A percentile compares a stretch with the other conserved stretches of the same genome.
Evolutionary conservation across 768 basidiomycete species (phyloP).

Genomic region (Tylopilus sp.): DNA sequence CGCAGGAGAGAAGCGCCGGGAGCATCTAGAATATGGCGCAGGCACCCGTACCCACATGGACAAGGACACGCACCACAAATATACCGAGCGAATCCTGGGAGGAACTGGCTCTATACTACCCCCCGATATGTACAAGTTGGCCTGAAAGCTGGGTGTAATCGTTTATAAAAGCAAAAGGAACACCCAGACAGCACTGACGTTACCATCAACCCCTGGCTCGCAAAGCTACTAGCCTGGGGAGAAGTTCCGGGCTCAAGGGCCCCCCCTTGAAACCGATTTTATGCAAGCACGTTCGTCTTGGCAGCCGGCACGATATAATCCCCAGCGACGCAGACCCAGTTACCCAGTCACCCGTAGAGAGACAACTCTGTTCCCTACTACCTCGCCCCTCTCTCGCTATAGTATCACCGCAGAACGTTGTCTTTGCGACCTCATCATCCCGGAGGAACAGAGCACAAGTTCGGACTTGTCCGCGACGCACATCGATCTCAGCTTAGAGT

Average conservation of each 20-base stretch:
- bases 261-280: conserved; percentile 12
- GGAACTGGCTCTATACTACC: conserved; percentile 9
- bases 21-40: not conserved
- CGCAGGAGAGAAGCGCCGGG: conserved; percentile 11
- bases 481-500: conserved; percentile 37
- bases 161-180: conserved; percentile 31
- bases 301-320: conserved; percentile 21
- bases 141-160: conserved; percentile 17
- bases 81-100: conserved; percentile 22
- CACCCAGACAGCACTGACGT: conserved; percentile 6
- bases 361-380: not conserved
- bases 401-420: not conserved
- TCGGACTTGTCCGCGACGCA: conserved; percentile 35
- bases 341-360: conserved; percentile 17
- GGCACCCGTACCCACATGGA: conserved; percentile 11
- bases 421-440: conserved; percentile 32
- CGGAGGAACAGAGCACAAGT: conserved; percentile 25
- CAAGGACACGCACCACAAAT: conserved; percentile 15
- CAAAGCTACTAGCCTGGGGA: conserved; percentile 4
- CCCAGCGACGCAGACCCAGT: conserved; percentile 15
- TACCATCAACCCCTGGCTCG: conserved; percentile 10
- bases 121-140: conserved; percentile 30
- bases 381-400: conserved; percentile 25
- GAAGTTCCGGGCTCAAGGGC: conserved; percentile 10
- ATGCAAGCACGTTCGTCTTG: conserved; percentile 36